Conservation (phyloP, 768 basidiomycete genomes). For the Hericium rajendrae region DNA sequence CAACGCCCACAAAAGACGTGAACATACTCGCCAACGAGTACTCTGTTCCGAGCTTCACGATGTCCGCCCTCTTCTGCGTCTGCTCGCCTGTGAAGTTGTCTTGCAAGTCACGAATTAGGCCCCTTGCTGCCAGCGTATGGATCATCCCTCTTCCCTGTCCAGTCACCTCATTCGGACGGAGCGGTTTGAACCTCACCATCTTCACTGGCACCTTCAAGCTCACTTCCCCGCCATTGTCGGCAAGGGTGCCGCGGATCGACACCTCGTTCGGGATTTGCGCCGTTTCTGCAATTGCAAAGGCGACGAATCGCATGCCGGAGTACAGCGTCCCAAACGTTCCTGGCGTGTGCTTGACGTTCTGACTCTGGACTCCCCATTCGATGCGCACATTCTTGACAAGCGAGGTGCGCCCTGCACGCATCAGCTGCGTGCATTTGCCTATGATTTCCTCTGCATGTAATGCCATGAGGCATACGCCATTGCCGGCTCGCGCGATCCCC, state of each 20-base stretch:
- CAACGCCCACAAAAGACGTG: conserved; percentile 51
- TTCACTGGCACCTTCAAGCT: conserved; percentile 17
- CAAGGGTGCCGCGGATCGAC: conserved; percentile 18
- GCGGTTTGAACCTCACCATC: conserved; percentile 15
- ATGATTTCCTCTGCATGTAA: conserved; percentile 34
- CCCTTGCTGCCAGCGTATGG: conserved; percentile 46
- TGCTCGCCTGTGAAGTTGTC: conserved; percentile 18
- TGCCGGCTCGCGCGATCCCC: conserved; percentile 43
- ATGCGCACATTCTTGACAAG: conserved; percentile 35
- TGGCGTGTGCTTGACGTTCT: conserved; percentile 26
- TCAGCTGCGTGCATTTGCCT: conserved; percentile 38
- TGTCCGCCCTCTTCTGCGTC: conserved; percentile 32
- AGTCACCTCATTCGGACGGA: background rate
- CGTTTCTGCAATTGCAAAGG: conserved; percentile 23
- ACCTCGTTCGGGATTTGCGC: conserved; percentile 19
- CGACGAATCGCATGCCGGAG: conserved; percentile 24
- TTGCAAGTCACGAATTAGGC: conserved; percentile 43
- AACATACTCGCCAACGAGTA: conserved; percentile 43
- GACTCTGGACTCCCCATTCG: conserved; percentile 33
- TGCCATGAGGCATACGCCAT: conserved; percentile 41
- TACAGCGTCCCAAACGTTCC: conserved; percentile 22
- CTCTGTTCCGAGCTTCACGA: conserved; percentile 38
- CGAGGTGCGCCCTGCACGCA: conserved; percentile 41
- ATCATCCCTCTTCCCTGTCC: conserved; percentile 20
- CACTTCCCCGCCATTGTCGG: conserved; percentile 16